phyloP scores from a whole-genome alignment of 371 early-diverging fungal species.

The Circinella umbellata region DNA sequence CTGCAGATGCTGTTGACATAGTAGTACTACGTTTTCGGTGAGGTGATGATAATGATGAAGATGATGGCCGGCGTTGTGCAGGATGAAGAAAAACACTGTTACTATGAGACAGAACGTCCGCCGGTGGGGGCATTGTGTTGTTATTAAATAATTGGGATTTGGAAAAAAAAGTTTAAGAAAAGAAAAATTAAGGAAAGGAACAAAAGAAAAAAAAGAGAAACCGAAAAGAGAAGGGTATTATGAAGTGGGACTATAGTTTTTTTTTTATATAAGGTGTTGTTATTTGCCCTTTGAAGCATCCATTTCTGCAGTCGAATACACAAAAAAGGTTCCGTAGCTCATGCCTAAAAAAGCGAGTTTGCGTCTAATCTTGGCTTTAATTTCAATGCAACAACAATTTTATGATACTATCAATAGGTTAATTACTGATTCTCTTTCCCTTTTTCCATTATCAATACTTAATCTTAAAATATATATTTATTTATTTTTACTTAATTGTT shows the following conservation, averaged over 20 bases:
- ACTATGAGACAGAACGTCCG: constrained; percentile 1
- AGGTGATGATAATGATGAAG: neutral
- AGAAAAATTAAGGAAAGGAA: constrained; percentile 1
- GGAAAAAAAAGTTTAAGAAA: constrained; percentile 6
- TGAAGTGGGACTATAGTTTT: too few species aligned
- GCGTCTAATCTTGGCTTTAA: constrained; percentile 9
- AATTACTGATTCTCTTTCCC: too few species aligned
- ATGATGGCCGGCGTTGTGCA: neutral
- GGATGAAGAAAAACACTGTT: constrained; percentile 11
- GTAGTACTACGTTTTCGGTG: constrained; percentile 1
- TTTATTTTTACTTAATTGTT: neutral
- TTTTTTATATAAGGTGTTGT: neutral
- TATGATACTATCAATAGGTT: neutral
- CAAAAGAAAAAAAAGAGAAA: neutral
- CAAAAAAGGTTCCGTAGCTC: constrained; percentile 13
- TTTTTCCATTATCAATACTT: neutral
- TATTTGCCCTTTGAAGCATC: neutral
- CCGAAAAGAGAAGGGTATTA: too few species aligned
- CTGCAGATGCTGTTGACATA: neutral
- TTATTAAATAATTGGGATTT: neutral
- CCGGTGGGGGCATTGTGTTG: neutral
- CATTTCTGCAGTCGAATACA: neutral
- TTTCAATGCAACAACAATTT: constrained; percentile 5
- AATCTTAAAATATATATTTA: too few species aligned
- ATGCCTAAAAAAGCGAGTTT: constrained; percentile 7